A percentile compares a stretch with the other conserved stretches of the same genome.
Evolutionary conservation across 2,329 filamentous ascomycete species (phyloP).

Genomic region (Trematosphaeria pertusa): DNA sequence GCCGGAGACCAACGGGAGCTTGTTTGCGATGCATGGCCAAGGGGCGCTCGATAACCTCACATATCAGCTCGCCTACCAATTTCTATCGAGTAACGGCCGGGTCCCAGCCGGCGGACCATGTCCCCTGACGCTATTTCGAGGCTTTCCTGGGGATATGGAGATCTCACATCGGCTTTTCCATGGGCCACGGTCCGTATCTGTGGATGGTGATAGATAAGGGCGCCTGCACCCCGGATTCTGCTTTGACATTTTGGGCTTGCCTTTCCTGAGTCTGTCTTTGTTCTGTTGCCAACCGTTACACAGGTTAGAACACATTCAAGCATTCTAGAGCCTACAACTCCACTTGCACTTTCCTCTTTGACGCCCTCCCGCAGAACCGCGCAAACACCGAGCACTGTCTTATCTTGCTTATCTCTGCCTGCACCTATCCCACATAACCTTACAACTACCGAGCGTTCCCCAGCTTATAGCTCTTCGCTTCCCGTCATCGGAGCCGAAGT

Average conservation of each 20-base stretch:
- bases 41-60: constrained; percentile 37
- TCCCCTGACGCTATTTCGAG: constrained; percentile 25
- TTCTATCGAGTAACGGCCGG: constrained; percentile 44
- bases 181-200: constrained; percentile 12
- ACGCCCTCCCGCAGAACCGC: constrained; percentile 11
- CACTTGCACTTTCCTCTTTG: constrained; percentile 19
- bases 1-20: constrained; percentile 22
- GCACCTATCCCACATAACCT: constrained; percentile 18
- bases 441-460: constrained; percentile 26
- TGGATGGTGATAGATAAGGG: constrained; percentile 42
- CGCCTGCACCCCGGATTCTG: constrained; percentile 44
- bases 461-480: constrained; percentile 29
- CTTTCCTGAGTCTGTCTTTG: constrained; percentile 12
- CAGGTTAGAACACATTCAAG: constrained; percentile 10
- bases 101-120: constrained; percentile 22
- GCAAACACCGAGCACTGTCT: constrained; percentile 26
- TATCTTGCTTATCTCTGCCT: constrained; percentile 45
- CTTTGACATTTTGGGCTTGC: constrained; percentile 9
- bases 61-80: constrained; percentile 27
- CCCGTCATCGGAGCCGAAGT: constrained; percentile 14
- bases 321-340: constrained; percentile 6
- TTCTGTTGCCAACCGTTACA: constrained; percentile 11
- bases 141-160: constrained; percentile 19
- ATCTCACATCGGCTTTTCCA: constrained; percentile 17
- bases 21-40: constrained; percentile 25